Evolutionary conservation across 768 basidiomycete genomes (phyloP), one percentile per base, ranked within the genome.

Genomic region (Terana coerulea): DNA sequence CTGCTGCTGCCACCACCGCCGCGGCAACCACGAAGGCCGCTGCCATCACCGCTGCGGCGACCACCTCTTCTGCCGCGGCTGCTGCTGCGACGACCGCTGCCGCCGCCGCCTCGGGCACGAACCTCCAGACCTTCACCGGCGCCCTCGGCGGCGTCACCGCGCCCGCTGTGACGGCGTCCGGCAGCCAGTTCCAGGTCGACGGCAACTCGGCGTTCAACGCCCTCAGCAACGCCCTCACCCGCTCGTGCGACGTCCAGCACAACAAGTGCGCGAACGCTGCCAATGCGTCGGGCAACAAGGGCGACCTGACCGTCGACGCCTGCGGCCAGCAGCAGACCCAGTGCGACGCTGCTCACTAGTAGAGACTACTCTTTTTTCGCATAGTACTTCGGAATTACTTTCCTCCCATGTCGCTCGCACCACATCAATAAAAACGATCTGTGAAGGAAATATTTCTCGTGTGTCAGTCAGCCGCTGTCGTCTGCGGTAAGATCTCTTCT

Each of bases 261-360:
- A 84, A 84, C 67, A 57, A 74, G 57, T 84, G 81, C 61, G 77
- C 79, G 5, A 69, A 81, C 60, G 77, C 76, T 12, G 77, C 80
- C 12, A 81, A 82, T 61, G 67, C 72, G 12, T 75, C 73, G 6
- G 73, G 73, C 39, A 75, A 79, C 62, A 63, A 73, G 61, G 67
- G 70, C 48, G 71, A 68, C 37, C 68, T 80, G 56, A 76, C 72
- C 19, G 79, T 79, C 25, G 60, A 63, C 26, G 72, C 70, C 21
- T 80, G 79, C 61, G 74, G 66, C 50, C 59, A 61, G 15, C 78
- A 81, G 58, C 73, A 75, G 57, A 62, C 64, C 9, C 61, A 65
- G 52, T 80, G 78, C 64, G 62, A 63, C 40, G 67, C 72, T 33
- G 52, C 62, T 21, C 53, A 58, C 40, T 55, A 37, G 28, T 22